Conservation (phyloP, 208 protist genomes). For the Acanthamoeba polyphaga region DNA sequence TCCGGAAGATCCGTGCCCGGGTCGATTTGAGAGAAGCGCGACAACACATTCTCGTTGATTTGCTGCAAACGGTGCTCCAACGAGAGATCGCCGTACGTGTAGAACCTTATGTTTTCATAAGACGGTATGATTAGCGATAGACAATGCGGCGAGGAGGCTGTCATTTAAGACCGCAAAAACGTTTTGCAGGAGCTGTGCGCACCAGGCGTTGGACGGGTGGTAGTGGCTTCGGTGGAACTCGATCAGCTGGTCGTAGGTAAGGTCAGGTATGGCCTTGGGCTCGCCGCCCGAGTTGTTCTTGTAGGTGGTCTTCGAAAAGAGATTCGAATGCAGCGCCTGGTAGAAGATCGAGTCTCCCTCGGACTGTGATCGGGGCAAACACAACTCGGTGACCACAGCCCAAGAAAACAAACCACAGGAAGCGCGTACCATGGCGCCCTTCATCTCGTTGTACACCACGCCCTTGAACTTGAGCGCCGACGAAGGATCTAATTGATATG, state of each 20-base stretch:
- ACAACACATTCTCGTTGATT: conserved; percentile 42
- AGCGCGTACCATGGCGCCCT: conserved; percentile 82
- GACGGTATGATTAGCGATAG: not conserved
- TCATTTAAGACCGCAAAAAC: too few species aligned
- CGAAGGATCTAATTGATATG: conserved; percentile 7
- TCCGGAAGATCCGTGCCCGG: conserved; percentile 55
- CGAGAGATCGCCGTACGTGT: conserved; percentile 67
- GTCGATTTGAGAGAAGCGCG: conserved; percentile 51
- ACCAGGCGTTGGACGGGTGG: conserved; percentile 86
- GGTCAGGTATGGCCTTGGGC: conserved; percentile 81
- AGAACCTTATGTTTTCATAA: conserved; percentile 32
- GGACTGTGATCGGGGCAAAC: conserved; percentile 23
- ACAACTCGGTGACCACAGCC: not conserved
- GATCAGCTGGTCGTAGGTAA: conserved; percentile 83
- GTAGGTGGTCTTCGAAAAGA: conserved; percentile 86
- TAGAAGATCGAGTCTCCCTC: conserved; percentile 79
- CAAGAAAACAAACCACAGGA: not conserved
- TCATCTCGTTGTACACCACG: conserved; percentile 90
- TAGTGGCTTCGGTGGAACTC: conserved; percentile 86
- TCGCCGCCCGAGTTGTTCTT: conserved; percentile 86
- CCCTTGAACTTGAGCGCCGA: conserved; percentile 82
- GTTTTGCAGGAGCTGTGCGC: too few species aligned
- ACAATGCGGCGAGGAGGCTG: not conserved
- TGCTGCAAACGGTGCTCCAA: conserved; percentile 27
- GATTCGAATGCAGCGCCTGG: conserved; percentile 61